These are phyloP conservation scores for Anisodus acutangulus DNA, from an alignment of 257 asterid species.

Conservation along the genomic window DNA sequence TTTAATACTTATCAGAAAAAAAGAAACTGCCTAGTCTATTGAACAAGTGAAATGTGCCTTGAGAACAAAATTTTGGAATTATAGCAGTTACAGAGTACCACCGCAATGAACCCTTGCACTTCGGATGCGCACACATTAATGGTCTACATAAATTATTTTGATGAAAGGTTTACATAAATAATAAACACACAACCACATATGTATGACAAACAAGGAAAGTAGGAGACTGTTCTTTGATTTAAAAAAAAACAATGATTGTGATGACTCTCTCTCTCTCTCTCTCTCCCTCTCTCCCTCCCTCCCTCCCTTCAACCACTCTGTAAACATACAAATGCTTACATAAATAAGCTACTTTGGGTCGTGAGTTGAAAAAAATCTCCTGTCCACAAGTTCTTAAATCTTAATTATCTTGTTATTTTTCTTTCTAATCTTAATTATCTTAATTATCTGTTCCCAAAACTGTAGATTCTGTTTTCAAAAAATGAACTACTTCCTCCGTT, in stretches of 20 bases:
- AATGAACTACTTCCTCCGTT: neutral
- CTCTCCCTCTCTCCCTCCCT: neutral
- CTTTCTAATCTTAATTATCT: neutral
- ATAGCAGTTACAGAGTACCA: neutral
- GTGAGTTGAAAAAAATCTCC: neutral
- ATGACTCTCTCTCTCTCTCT: neutral
- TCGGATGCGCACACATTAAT: neutral
- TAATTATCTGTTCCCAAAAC: neutral
- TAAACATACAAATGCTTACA: neutral
- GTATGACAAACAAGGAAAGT: neutral
- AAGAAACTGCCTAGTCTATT: neutral
- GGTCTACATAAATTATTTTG: neutral
- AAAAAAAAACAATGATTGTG: neutral
- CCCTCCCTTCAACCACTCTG: neutral
- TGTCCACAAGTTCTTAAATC: neutral
- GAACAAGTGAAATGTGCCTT: neutral
- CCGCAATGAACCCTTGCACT: neutral
- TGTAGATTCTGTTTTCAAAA: constrained; percentile 6
- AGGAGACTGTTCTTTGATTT: neutral
- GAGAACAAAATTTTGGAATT: neutral
- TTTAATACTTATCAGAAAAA: neutral
- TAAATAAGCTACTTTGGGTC: neutral
- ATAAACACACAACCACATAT: neutral
- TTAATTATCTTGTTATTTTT: neutral
- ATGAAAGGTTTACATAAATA: neutral